Percentiles rank a stretch among this genome's conserved stretches.
phyloP scores from a whole-genome alignment of 768 basidiomycete species.

The Leccinum variicolor region DNA sequence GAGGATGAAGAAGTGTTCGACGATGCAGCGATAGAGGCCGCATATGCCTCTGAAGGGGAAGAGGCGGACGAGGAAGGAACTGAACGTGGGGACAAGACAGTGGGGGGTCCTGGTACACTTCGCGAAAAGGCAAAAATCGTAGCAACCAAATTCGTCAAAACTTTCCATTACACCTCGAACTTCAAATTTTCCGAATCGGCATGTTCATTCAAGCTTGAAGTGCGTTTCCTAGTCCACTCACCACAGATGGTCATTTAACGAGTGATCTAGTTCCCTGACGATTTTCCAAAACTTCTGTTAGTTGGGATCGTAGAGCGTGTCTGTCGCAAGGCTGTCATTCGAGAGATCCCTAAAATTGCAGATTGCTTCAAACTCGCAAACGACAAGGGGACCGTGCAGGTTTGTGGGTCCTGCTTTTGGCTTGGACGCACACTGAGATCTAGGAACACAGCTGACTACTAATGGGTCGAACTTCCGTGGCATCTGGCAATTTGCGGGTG shows the following conservation, averaged over 20 bases:
- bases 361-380: constrained; percentile 70
- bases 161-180: constrained; percentile 62
- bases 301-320: constrained; percentile 90
- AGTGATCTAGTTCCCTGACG: constrained; percentile 67
- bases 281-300: constrained; percentile 89
- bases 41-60: constrained; percentile 47
- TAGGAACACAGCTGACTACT: constrained; percentile 57
- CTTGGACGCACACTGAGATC: not conserved
- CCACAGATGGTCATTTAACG: not conserved
- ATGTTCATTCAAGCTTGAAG: constrained; percentile 83
- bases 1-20: constrained; percentile 45
- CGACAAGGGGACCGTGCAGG: constrained; percentile 53
- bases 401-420: constrained; percentile 20
- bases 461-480: constrained; percentile 94
- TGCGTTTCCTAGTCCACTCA: constrained; percentile 36
- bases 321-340: constrained; percentile 80
- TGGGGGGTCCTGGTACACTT: constrained; percentile 29
- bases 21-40: constrained; percentile 60
- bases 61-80: constrained; percentile 33
- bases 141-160: constrained; percentile 50
- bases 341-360: constrained; percentile 84
- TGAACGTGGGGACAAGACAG: constrained; percentile 19
- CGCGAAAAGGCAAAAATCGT: constrained; percentile 42
- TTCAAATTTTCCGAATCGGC: constrained; percentile 65
- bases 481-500: constrained; percentile 74